Conservation (phyloP, 2,329 filamentous ascomycete genomes). For the Stagonosporopsis vannaccii region DNA sequence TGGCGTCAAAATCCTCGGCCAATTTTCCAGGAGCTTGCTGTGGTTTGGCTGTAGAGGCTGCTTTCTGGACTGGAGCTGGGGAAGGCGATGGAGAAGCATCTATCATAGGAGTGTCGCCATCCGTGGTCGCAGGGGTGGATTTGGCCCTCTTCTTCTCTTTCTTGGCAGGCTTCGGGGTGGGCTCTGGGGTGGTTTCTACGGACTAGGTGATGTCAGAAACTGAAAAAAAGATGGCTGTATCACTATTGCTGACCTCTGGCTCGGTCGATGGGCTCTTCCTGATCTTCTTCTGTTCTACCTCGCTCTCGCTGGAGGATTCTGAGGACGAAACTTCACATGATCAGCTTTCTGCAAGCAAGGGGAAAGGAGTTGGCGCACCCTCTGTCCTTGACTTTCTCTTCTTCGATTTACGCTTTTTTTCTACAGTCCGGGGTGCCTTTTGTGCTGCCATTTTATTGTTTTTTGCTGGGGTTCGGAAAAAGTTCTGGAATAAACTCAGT, state of each 20-base stretch:
- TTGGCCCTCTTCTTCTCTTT: conserved; percentile 26
- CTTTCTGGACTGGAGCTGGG: neutral
- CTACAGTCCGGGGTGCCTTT: conserved; percentile 24
- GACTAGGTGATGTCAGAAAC: neutral
- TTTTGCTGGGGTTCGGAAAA: conserved; percentile 10
- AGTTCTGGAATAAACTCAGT: conserved; percentile 23
- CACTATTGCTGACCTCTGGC: neutral
- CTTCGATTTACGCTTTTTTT: conserved; percentile 37
- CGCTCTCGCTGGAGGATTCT: conserved; percentile 40
- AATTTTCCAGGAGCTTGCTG: conserved; percentile 4
- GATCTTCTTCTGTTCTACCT: conserved; percentile 27
- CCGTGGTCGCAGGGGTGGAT: neutral
- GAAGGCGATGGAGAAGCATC: conserved; percentile 22
- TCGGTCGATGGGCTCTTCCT: conserved; percentile 6
- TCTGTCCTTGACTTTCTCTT: conserved; percentile 44
- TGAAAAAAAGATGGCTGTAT: neutral
- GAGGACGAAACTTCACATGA: conserved; percentile 38
- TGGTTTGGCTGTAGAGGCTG: conserved; percentile 2
- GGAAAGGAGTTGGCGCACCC: conserved; percentile 18
- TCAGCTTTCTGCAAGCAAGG: conserved; percentile 14
- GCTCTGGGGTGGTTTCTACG: conserved; percentile 3
- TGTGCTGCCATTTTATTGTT: conserved; percentile 33
- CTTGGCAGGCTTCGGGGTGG: conserved; percentile 15
- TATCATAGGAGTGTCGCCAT: conserved; percentile 29
- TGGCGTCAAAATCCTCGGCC: conserved; percentile 62